Percentiles rank a stretch among this genome's conserved stretches.
Evolutionary conservation across 495 filamentous ascomycete genomes (phyloP).

Genomic region (Xylaria curta): DNA sequence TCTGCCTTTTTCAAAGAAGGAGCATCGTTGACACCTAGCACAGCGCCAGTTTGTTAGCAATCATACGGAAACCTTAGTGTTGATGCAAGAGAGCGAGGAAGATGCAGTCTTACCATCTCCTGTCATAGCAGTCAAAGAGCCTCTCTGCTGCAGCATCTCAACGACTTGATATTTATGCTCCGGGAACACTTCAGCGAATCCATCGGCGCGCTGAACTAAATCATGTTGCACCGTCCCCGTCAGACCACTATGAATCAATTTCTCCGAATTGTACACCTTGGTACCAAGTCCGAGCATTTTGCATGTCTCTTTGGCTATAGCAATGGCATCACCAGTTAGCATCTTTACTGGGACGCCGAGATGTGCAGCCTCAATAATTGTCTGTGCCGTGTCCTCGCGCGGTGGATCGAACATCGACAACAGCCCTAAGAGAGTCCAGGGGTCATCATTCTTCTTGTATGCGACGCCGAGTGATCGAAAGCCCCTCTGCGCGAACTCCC

Average conservation of each 20-base stretch:
- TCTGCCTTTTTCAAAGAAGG: constrained; percentile 96
- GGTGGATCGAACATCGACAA: constrained; percentile 92
- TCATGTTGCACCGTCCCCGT: constrained; percentile 89
- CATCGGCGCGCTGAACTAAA: constrained; percentile 91
- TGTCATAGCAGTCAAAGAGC: constrained; percentile 95
- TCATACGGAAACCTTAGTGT: neutral
- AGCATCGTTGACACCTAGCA: constrained; percentile 85
- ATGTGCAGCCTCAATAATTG: constrained; percentile 83
- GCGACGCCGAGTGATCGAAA: constrained; percentile 93
- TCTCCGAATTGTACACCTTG: constrained; percentile 91
- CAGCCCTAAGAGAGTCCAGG: constrained; percentile 91
- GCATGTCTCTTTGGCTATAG: constrained; percentile 88
- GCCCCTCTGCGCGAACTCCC: constrained; percentile 85
- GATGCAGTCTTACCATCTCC: constrained; percentile 67
- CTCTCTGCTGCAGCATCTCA: constrained; percentile 94
- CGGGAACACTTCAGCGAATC: constrained; percentile 94
- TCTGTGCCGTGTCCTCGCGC: constrained; percentile 87
- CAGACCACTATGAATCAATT: constrained; percentile 81
- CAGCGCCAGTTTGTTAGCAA: constrained; percentile 1
- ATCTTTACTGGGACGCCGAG: constrained; percentile 92
- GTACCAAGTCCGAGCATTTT: constrained; percentile 88
- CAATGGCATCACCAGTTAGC: constrained; percentile 93
- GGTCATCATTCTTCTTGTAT: constrained; percentile 73
- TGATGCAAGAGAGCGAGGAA: neutral
- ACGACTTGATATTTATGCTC: constrained; percentile 98